phyloP scores from a whole-genome alignment of 2,329 filamentous ascomycete species.

The Colletotrichum somersetense region DNA sequence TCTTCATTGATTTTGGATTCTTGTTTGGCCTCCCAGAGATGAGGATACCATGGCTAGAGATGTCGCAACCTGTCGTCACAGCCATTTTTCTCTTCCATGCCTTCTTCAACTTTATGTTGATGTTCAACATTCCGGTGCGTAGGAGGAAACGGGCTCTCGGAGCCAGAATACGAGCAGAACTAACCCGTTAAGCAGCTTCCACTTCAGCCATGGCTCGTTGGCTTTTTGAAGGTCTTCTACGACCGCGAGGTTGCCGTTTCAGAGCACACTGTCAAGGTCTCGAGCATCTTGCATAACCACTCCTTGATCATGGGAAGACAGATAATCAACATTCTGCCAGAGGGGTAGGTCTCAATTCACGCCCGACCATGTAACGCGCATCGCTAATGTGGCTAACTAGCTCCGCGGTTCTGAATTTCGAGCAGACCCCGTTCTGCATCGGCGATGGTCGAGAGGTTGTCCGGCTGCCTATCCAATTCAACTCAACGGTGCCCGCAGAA shows the following conservation, averaged over 20 bases:
- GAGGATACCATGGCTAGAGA: constrained; percentile 96
- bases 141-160: neutral
- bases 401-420: constrained; percentile 88
- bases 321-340: constrained; percentile 96
- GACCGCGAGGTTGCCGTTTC: constrained; percentile 93
- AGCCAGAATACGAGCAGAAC: constrained; percentile 6
- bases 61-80: constrained; percentile 80
- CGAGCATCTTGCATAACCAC: constrained; percentile 88
- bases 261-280: constrained; percentile 91
- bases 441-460: constrained; percentile 71
- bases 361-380: neutral
- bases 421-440: constrained; percentile 84
- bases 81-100: constrained; percentile 79
- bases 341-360: constrained; percentile 71
- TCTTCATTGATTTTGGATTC: constrained; percentile 85
- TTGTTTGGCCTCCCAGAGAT: constrained; percentile 88
- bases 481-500: constrained; percentile 88
- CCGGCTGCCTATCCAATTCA: constrained; percentile 88
- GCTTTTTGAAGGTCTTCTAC: constrained; percentile 84
- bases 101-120: constrained; percentile 83
- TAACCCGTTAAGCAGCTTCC: constrained; percentile 68
- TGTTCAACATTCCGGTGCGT: constrained; percentile 88
- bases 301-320: constrained; percentile 96
- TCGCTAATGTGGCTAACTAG: constrained; percentile 56
- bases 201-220: constrained; percentile 78